Conservation (phyloP, 2,329 filamentous ascomycete genomes). For the Aulographum hederae region DNA sequence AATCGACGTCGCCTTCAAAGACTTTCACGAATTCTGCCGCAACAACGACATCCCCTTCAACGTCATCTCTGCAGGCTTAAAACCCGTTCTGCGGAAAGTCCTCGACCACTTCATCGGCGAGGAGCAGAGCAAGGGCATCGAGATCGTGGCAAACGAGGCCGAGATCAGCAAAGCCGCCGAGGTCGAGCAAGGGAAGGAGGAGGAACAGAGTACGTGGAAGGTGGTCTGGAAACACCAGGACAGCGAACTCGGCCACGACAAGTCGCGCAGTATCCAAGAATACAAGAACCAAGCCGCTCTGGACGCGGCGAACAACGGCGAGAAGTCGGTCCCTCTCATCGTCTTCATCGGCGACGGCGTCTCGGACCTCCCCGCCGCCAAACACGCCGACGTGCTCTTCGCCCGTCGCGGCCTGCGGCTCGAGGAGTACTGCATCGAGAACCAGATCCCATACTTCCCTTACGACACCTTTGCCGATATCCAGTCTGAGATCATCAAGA, state of each 20-base stretch:
- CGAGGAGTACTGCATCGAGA: conserved; percentile 47
- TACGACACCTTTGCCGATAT: conserved; percentile 52
- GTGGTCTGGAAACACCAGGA: conserved; percentile 51
- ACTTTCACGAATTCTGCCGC: conserved; percentile 47
- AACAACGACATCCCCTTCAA: conserved; percentile 48
- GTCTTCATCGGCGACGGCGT: conserved; percentile 55
- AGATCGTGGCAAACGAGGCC: conserved; percentile 52
- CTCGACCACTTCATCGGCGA: conserved; percentile 48
- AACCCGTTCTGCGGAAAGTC: conserved; percentile 42
- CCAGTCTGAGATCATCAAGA: conserved; percentile 38
- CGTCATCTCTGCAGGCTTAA: conserved; percentile 49
- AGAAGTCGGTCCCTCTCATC: conserved; percentile 40
- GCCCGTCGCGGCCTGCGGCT: conserved; percentile 44
- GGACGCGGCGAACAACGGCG: conserved; percentile 33
- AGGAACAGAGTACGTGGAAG: conserved; percentile 40
- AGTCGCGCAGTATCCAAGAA: conserved; percentile 44
- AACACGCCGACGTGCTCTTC: conserved; percentile 50
- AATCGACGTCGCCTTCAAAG: conserved; percentile 44
- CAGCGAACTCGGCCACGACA: conserved; percentile 47
- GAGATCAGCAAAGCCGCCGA: too few relatives aligned
- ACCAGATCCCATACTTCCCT: conserved; percentile 39
- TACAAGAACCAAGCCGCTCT: conserved; percentile 36
- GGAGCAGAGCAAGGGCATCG: conserved; percentile 37
- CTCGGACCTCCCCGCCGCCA: conserved; percentile 45
- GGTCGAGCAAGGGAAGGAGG: too few relatives aligned